Percentiles rank a stretch among this genome's conserved stretches.
Evolutionary conservation across 768 basidiomycete species (phyloP).

Genomic region (Pisolithus microcarpus): DNA sequence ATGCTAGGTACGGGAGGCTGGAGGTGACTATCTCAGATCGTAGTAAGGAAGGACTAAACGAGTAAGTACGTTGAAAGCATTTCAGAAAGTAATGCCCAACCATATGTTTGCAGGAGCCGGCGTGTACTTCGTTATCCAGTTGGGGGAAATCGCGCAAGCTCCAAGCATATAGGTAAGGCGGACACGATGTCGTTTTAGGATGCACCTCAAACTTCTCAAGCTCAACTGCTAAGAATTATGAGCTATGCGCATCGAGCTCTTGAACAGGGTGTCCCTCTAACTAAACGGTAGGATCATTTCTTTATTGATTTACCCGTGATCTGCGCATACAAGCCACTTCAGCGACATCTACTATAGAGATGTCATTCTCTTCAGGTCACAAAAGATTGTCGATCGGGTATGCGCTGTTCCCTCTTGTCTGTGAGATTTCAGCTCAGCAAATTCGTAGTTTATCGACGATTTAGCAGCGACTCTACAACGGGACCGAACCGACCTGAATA

Average conservation of each 20-base stretch:
- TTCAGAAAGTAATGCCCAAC: conserved; percentile 1
- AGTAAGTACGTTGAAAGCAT: conserved; percentile 18
- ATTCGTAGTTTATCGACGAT: conserved; percentile 76
- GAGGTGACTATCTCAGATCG: conserved; percentile 32
- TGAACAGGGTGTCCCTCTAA: conserved; percentile 43
- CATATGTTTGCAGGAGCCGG: conserved; percentile 7
- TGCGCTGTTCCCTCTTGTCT: conserved; percentile 6
- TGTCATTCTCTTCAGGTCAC: conserved; percentile 67
- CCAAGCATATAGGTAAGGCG: conserved; percentile 35
- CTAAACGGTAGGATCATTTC: conserved; percentile 47
- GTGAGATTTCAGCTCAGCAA: conserved; percentile 1
- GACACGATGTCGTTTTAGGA: neutral
- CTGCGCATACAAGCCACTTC: neutral
- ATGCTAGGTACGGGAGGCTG: conserved; percentile 17
- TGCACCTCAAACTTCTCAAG: conserved; percentile 29
- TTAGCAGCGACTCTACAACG: conserved; percentile 76
- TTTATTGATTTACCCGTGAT: conserved; percentile 2
- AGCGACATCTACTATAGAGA: conserved; percentile 91
- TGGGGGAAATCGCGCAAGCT: conserved; percentile 29
- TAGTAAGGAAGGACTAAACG: conserved; percentile 22
- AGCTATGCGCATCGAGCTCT: conserved; percentile 68
- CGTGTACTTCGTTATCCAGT: conserved; percentile 33
- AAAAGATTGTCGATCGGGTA: conserved; percentile 75
- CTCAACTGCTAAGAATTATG: conserved; percentile 60
- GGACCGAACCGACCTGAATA: conserved; percentile 68